Evolutionary conservation across 306 rosid genomes (phyloP).

Genomic region (Fragaria ananassa): DNA sequence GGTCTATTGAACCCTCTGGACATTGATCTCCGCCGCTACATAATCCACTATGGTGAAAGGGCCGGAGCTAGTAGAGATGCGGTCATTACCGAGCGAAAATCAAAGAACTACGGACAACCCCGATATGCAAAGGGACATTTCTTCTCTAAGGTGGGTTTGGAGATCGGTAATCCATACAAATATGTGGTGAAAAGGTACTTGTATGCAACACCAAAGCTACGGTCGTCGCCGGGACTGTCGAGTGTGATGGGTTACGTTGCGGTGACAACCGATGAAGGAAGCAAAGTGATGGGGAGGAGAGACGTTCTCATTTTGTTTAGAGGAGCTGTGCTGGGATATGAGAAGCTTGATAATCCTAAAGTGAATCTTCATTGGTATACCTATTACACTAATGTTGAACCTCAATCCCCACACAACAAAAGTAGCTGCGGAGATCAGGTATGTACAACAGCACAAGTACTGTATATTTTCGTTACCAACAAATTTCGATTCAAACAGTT

Average conservation of each 20-base stretch:
- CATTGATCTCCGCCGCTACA: constrained; percentile 44
- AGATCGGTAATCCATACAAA: constrained; percentile 32
- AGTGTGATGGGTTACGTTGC: constrained; percentile 69
- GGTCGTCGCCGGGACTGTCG: constrained; percentile 51
- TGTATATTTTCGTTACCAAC: no score
- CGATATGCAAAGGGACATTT: constrained; percentile 34
- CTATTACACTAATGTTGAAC: neutral
- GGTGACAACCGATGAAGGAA: constrained; percentile 62
- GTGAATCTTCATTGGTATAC: constrained; percentile 13
- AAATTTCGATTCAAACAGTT: no score
- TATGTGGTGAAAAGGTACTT: constrained; percentile 40
- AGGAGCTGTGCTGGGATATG: constrained; percentile 39
- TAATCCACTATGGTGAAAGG: constrained; percentile 61
- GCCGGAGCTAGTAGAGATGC: constrained; percentile 58
- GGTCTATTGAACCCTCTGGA: constrained; percentile 43
- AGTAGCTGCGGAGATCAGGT: constrained; percentile 26
- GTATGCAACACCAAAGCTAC: constrained; percentile 35
- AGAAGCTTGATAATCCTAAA: constrained; percentile 31
- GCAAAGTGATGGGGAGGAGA: constrained; percentile 55
- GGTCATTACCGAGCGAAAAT: constrained; percentile 32
- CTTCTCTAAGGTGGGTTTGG: constrained; percentile 45
- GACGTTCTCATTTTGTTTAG: constrained; percentile 74
- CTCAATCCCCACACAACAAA: neutral
- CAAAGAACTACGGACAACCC: constrained; percentile 38
- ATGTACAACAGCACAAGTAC: neutral